Evolutionary conservation across 202 grass and related monocot species (phyloP), one percentile per base, ranked within the genome.

Genomic region (Brachypodium distachyon): DNA sequence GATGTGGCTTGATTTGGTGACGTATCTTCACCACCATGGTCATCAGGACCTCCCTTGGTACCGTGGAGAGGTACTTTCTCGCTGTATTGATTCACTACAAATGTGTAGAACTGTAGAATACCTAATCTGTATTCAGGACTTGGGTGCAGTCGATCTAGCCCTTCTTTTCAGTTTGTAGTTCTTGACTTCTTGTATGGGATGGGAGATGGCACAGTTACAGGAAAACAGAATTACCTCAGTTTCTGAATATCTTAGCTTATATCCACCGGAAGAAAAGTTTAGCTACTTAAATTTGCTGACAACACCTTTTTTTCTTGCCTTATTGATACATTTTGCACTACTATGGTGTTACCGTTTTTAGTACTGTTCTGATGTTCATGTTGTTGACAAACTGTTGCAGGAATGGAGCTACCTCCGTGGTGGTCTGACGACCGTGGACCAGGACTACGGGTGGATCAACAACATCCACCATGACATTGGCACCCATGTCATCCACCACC

Each of bases 321-420:
- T 44, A 44, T 43, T 1, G 72, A 26, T 74, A 59, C 52, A 29
- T 8, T 43, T 5, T 22, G 54, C 26, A 6, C 40, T 28, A 18
- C 39, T 34, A 44, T 16, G 62, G 37, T 68, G 0, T 55, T 40
- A 40, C 36, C 21, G 26, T 67, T 23, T 43, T 23, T 27, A n/a
- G 16, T 6, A 48, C 28, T 62, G 44, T 70, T 48, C n/a, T 22
- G 5, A 61, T 49, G 48, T 12, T 54, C 17, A 34, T 42, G 3
- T 33, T 27, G 19, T 31, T 6, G 21, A 61, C 51, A 19, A 57
- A 3, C 44, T 52, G 1, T 46, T 64, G 27, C 47, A 95, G 91
- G 91, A 97, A 77, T 94, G 95, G 95, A 97, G 89, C 89, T 97
- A 97, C 65, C 87, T 97, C 12, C 81, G 93, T 13, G 93, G 93